Base-by-base conservation (phyloP, 768 basidiomycete species). In the Psilocybe tampanensis region DNA sequence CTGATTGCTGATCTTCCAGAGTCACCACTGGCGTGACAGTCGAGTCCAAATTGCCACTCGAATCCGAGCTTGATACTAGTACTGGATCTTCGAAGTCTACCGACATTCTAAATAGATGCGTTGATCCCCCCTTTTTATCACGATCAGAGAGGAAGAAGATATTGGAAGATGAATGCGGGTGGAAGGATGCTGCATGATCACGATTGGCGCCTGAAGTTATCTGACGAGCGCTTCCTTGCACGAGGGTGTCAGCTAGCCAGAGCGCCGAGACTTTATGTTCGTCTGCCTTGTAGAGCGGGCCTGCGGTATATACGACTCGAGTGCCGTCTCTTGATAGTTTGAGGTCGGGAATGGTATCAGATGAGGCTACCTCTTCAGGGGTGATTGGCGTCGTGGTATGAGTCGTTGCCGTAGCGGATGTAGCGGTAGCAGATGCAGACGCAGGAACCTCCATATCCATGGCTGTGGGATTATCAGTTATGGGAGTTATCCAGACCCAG, bases 321-420 rank as follows among this genome's bases (percentile, higher is more conserved):
- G 44, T 33, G 34, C 59, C 59, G 22, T 60, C 59, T n/a, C 33
- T 60, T 1, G 55, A 60, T 36, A 60, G 51, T 36, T 54, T 60
- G 32, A 56, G 41, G 2, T 56, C 47, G n/a, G 41, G 32, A 33
- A 60, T 56, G 22, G 33, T 39, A 18, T 55, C 58, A 33, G 58
- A 48, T 13, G 54, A 55, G 21, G 49, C 53, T 29, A 59, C 17
- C 21, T 60, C 54, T 24, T 60, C 44, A 23, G 55, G 59, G 39
- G 55, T 60, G 29, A 60, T 49, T n/a, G 41, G 15, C 15, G 41
- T 44, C 23, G 44, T n/a, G 8, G 22, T 23, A 17, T 21, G 17
- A 9, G 22, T 34, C n/a, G 34, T 23, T 26, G 54, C n/a, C 17
- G 4, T 13, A 8, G 53, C 8, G 13, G 9, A 19, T 7, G 18